Base-by-base conservation (phyloP, 805 yeast species). In the Nakazawaea ishiwadae region DNA sequence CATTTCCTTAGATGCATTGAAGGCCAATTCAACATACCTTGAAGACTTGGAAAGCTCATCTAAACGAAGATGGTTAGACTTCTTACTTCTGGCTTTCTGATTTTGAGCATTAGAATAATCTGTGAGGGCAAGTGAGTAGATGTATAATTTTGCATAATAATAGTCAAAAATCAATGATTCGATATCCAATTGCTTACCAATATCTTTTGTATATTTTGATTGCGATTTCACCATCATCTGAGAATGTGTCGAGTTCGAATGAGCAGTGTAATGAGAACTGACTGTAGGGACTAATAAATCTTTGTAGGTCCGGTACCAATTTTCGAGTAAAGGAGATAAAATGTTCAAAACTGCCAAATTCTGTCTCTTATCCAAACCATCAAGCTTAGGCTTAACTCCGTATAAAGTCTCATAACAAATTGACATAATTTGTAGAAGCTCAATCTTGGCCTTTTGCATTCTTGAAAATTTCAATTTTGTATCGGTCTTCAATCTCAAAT, bases 361-460 rank as follows among this genome's bases (percentile, higher is more conserved):
- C 48, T 83, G 89, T 31, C 78, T 66, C 52, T 77, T 82, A 35
- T 74, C 70, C 24, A 73, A 58, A 4, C 65, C 58, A 31, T 75
- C 75, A 40, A 71, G 52, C 49, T 73, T 79, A 3, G 79, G 77
- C 47, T 74, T 77, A 37, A 73, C 76, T 15, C 83, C 81, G 56
- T 90, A 90, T 15, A 90, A 66, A 2, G 91, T 78, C 51, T 87
- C 95, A 57, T 86, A 88, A 29, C 93, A 95, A 38, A 89, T 66
- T 1, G 90, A 77, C 62, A 84, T 76, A 48, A 90, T 84, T 54
- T 84, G 84, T 26, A 88, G 62, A 29, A 90, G 61, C 52, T 87
- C 96, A 24, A 90, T 67, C 48, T 84, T 84, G 2, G 96, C 96
- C 51, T 73, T 73, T 51, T 88, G 95, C 19, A 69, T 59, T 9